Conservation (phyloP, 495 filamentous ascomycete species). For the Trichoderma reesei region DNA sequence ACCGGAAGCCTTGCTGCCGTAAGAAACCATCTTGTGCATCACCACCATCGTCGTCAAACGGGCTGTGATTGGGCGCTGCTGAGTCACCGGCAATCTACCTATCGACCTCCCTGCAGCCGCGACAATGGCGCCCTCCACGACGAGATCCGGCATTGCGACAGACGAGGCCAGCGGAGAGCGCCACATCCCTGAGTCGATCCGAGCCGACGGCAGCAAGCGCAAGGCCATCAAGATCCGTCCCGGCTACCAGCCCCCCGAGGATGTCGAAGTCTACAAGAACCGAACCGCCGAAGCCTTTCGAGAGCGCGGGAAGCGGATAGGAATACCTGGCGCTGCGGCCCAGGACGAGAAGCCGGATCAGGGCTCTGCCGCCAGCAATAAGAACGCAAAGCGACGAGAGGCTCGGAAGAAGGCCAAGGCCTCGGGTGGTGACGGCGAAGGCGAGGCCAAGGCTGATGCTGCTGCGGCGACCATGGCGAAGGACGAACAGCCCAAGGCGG, state of each 20-base stretch:
- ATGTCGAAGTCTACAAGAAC: slow-evolving; percentile 95
- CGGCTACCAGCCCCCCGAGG: slow-evolving; percentile 90
- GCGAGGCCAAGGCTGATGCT: slow-evolving; percentile 23
- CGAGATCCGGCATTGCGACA: slow-evolving; percentile 62
- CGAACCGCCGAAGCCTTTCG: slow-evolving; percentile 79
- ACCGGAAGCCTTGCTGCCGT: too few species aligned
- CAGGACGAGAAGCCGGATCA: slow-evolving; percentile 42
- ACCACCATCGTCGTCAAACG: too few species aligned
- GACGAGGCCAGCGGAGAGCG: slow-evolving; percentile 64
- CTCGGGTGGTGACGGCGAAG: slow-evolving; percentile 28
- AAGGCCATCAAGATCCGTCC: slow-evolving; percentile 89
- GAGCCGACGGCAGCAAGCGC: slow-evolving; percentile 78
- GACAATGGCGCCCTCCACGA: slow-evolving; percentile 9
- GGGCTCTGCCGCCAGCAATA: slow-evolving; percentile 52
- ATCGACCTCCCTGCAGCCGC: not conserved
- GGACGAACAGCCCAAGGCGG: slow-evolving; percentile 16
- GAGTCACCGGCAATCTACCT: not conserved
- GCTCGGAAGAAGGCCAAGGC: slow-evolving; percentile 81
- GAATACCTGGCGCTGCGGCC: slow-evolving; percentile 65
- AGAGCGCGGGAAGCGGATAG: slow-evolving; percentile 60
- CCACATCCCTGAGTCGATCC: slow-evolving; percentile 75
- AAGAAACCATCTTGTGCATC: too few species aligned
- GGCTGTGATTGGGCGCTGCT: too few species aligned
- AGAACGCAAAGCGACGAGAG: slow-evolving; percentile 90
- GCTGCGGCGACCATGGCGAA: slow-evolving; percentile 17